phyloP scores from a whole-genome alignment of 1,139 yeast species.

The Sugiyamaella pinicola region DNA sequence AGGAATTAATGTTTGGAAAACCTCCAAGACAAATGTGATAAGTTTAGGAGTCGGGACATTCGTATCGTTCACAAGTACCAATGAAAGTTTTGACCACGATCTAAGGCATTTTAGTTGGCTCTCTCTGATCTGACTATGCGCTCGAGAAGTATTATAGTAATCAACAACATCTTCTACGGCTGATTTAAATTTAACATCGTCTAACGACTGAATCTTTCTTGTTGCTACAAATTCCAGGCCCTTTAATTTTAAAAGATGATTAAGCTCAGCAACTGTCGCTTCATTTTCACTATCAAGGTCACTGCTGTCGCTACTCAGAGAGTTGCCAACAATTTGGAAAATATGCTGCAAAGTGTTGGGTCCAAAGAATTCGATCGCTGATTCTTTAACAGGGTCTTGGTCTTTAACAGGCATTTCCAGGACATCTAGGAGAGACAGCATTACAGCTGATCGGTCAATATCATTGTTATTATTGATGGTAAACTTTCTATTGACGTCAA shows the following conservation, averaged over 20 bases:
- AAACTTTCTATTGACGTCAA: slow-evolving; percentile 25
- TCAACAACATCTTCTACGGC: slow-evolving; percentile 12
- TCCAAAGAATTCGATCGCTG: slow-evolving; percentile 38
- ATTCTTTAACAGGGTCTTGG: slow-evolving; percentile 23
- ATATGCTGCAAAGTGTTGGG: slow-evolving; percentile 28
- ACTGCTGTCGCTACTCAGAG: background rate
- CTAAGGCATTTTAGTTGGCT: slow-evolving; percentile 65
- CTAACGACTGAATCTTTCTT: slow-evolving; percentile 24
- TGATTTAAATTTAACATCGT: slow-evolving; percentile 29
- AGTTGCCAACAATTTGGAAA: slow-evolving; percentile 8
- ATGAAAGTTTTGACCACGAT: slow-evolving; percentile 82
- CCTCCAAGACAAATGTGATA: slow-evolving; percentile 68
- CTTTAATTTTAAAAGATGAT: slow-evolving; percentile 34
- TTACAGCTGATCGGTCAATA: slow-evolving; percentile 54
- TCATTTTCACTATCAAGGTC: slow-evolving; percentile 25
- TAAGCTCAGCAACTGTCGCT: slow-evolving; percentile 29
- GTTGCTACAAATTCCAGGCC: slow-evolving; percentile 34
- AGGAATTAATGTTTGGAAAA: slow-evolving; percentile 74
- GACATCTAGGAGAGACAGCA: slow-evolving; percentile 69
- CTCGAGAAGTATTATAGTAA: slow-evolving; percentile 26
- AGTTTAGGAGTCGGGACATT: slow-evolving; percentile 48
- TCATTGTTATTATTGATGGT: slow-evolving; percentile 18
- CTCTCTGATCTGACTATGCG: slow-evolving; percentile 35
- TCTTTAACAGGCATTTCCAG: slow-evolving; percentile 50
- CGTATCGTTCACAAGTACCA: slow-evolving; percentile 68